Conservation (phyloP, 2,329 filamentous ascomycete species). For the Stachybotrys chlorohalonatus region DNA sequence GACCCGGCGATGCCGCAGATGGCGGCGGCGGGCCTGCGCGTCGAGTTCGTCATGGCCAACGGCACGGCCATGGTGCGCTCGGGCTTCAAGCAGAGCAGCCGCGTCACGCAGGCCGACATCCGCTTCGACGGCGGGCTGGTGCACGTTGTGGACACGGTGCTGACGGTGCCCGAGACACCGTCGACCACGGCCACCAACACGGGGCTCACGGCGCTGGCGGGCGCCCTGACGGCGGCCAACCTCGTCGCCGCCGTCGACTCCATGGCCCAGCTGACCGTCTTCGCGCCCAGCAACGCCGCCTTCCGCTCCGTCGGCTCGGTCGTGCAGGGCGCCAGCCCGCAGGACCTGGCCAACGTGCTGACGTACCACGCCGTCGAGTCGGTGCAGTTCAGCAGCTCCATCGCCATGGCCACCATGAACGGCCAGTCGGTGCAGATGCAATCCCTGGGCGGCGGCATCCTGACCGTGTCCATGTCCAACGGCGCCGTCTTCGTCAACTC, state of each 20-base stretch:
- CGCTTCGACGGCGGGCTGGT: background rate
- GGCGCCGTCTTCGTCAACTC: conserved; percentile 22
- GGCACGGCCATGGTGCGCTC: background rate
- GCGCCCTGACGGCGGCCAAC: background rate
- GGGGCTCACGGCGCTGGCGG: background rate
- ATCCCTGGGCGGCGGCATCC: background rate
- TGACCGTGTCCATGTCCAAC: conserved; percentile 18
- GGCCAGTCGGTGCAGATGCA: background rate
- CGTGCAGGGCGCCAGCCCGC: background rate
- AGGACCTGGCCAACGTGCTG: conserved; percentile 1
- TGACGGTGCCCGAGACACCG: background rate
- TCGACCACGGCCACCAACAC: background rate
- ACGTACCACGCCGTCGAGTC: background rate
- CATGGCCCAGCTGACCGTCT: background rate
- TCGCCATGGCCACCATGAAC: background rate
- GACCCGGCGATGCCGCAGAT: background rate
- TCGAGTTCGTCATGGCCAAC: conserved; percentile 1
- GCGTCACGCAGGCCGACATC: background rate
- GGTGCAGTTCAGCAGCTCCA: background rate
- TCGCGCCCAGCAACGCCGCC: background rate
- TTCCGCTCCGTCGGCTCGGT: background rate
- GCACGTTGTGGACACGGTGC: background rate
- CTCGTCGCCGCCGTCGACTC: background rate
- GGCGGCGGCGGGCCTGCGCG: background rate
- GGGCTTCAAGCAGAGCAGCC: background rate